Percentiles rank a stretch among this genome's conserved stretches.
Evolutionary conservation across 257 asterid species (phyloP).

Genomic region (Leonotis leonurus): DNA sequence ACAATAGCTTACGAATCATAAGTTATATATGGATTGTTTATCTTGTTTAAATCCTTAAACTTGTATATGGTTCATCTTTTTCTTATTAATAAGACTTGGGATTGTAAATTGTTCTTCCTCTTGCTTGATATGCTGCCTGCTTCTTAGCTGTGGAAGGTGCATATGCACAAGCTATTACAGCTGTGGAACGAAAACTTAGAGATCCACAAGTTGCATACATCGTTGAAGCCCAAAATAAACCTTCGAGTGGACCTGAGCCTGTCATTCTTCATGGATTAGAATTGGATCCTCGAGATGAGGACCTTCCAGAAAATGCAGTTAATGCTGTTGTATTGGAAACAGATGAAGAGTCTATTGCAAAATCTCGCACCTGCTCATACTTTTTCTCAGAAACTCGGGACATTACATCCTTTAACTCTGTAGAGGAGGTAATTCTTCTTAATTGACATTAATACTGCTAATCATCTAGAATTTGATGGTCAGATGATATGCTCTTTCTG

Average conservation of each 20-base stretch:
- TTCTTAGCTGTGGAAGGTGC: conserved; percentile 52
- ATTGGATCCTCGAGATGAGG: conserved; percentile 37
- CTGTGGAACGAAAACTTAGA: conserved; percentile 51
- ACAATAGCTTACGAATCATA: background rate
- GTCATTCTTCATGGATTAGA: conserved; percentile 58
- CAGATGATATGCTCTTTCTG: conserved; percentile 16
- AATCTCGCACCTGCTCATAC: conserved; percentile 51
- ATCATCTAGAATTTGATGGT: conserved; percentile 12
- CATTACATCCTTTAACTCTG: conserved; percentile 34
- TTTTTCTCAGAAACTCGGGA: conserved; percentile 39
- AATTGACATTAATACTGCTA: conserved; percentile 6
- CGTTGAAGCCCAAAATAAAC: conserved; percentile 44
- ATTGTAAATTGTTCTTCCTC: background rate
- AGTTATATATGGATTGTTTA: conserved; percentile 1
- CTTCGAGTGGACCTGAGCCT: conserved; percentile 44
- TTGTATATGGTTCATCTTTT: background rate
- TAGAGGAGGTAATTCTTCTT: conserved; percentile 60
- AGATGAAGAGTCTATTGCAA: conserved; percentile 34
- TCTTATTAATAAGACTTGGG: background rate
- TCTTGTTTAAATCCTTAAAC: background rate
- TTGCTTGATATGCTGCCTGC: conserved; percentile 15
- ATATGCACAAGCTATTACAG: conserved; percentile 53
- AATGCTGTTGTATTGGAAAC: conserved; percentile 35
- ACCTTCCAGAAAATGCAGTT: conserved; percentile 42
- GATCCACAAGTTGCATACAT: conserved; percentile 71